Conservation (phyloP, 2,329 filamentous ascomycete genomes). For the Exophiala mesophila region DNA sequence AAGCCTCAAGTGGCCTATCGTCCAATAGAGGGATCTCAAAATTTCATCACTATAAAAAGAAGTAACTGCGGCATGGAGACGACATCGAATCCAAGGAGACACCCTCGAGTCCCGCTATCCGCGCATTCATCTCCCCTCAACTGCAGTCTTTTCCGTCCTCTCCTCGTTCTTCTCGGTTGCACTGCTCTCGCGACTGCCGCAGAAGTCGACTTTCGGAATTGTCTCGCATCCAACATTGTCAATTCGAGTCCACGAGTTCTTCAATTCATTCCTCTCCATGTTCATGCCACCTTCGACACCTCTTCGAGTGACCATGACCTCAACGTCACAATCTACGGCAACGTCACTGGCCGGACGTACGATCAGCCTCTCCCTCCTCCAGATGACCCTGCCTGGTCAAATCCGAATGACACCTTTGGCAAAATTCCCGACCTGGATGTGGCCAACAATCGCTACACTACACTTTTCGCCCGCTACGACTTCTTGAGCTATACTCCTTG, state of each 20-base stretch:
- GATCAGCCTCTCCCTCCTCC: constrained; percentile 55
- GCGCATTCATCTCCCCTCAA: too few relatives aligned
- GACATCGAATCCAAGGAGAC: too few relatives aligned
- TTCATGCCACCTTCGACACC: constrained; percentile 70
- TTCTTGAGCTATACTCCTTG: constrained; percentile 74
- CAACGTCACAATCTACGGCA: constrained; percentile 78
- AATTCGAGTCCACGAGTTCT: constrained; percentile 58
- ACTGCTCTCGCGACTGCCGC: constrained; percentile 46
- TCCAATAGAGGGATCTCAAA: too few relatives aligned
- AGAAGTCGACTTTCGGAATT: constrained; percentile 77
- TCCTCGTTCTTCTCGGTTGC: constrained; percentile 8
- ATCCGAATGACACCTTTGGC: constrained; percentile 59
- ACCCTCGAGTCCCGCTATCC: too few relatives aligned
- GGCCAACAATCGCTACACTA: constrained; percentile 60
- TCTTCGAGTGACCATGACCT: constrained; percentile 59
- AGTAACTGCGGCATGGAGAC: too few relatives aligned
- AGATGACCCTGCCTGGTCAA: constrained; percentile 56
- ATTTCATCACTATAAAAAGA: too few relatives aligned
- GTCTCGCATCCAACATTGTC: constrained; percentile 58
- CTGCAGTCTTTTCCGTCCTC: constrained; percentile 4
- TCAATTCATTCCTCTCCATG: constrained; percentile 72
- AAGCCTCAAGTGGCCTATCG: too few relatives aligned
- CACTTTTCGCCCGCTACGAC: constrained; percentile 65
- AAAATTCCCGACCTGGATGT: constrained; percentile 69
- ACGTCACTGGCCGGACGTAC: constrained; percentile 71